Evolutionary conservation across 1,139 yeast genomes (phyloP).

Genomic region (Candida anutae): DNA sequence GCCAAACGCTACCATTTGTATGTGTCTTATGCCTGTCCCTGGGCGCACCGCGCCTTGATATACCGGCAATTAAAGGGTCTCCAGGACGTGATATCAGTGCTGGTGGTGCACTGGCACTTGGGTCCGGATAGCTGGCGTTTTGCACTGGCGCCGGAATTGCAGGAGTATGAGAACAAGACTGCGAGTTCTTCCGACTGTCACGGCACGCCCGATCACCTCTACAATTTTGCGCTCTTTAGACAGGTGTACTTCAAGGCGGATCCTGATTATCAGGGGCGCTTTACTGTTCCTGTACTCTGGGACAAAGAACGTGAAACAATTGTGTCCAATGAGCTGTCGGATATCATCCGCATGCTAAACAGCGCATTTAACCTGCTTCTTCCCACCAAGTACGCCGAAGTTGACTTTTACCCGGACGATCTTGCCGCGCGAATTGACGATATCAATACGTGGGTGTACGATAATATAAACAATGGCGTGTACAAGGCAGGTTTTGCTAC

Average conservation of each 20-base stretch:
- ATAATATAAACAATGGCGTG: slow-evolving; percentile 85
- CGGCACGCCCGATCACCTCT: slow-evolving; percentile 61
- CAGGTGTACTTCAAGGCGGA: slow-evolving; percentile 71
- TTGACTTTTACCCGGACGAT: slow-evolving; percentile 59
- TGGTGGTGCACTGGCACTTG: slow-evolving; percentile 87
- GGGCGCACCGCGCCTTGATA: slow-evolving; percentile 88
- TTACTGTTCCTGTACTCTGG: slow-evolving; percentile 91
- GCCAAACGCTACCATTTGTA: slow-evolving; percentile 78
- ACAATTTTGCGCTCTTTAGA: slow-evolving; percentile 52
- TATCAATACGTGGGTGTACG: slow-evolving; percentile 78
- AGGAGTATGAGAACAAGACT: slow-evolving; percentile 4
- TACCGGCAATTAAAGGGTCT: slow-evolving; percentile 76
- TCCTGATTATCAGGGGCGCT: slow-evolving; percentile 70
- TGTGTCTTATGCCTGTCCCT: slow-evolving; percentile 87
- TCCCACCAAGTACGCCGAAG: slow-evolving; percentile 34
- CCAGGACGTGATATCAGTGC: slow-evolving; percentile 49
- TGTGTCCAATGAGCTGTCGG: slow-evolving; percentile 86
- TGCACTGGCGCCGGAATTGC: slow-evolving; percentile 22
- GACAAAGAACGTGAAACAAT: slow-evolving; percentile 75
- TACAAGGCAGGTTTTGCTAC: slow-evolving; percentile 91
- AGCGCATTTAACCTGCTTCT: slow-evolving; percentile 47
- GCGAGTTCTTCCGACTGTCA: slow-evolving; percentile 32
- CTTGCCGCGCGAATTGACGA: slow-evolving; percentile 59
- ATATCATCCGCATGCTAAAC: slow-evolving; percentile 78
- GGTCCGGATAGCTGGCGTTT: slow-evolving; percentile 87